Evolutionary conservation across 345 rosid species (phyloP).

Genomic region (Eucalyptus marginata): DNA sequence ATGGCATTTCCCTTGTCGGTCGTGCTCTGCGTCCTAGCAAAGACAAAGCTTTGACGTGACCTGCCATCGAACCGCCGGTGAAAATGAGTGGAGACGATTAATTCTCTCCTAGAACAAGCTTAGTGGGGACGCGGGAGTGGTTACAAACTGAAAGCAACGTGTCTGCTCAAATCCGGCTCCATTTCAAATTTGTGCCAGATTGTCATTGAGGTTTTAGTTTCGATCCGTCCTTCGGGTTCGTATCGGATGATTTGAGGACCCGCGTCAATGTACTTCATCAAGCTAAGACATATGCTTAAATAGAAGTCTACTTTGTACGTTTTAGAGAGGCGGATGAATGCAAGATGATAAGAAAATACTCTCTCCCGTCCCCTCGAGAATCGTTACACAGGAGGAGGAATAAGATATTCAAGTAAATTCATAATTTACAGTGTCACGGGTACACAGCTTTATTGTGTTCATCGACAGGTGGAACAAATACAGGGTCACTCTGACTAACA

Average conservation of each 20-base stretch:
- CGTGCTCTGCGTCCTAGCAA: background rate
- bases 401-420: background rate
- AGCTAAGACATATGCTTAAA: background rate
- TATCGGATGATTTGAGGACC: background rate
- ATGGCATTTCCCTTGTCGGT: background rate
- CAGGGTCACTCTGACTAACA: background rate
- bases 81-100: background rate
- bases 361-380: background rate
- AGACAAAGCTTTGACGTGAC: background rate
- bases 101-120: background rate
- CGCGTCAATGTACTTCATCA: background rate
- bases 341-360: background rate
- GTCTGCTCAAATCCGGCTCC: background rate
- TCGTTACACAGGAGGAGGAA: background rate
- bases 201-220: background rate
- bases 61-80: background rate
- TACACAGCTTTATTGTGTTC: background rate
- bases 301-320: background rate
- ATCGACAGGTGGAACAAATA: background rate
- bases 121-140: background rate
- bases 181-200: background rate
- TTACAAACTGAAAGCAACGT: background rate
- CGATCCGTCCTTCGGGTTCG: background rate
- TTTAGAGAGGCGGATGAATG: background rate
- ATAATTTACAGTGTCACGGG: background rate